A percentile compares a stretch with the other conserved stretches of the same genome.
These are phyloP conservation scores for Trichoderma parareesei DNA, from an alignment of 495 filamentous ascomycete species.

Conservation along the genomic window DNA sequence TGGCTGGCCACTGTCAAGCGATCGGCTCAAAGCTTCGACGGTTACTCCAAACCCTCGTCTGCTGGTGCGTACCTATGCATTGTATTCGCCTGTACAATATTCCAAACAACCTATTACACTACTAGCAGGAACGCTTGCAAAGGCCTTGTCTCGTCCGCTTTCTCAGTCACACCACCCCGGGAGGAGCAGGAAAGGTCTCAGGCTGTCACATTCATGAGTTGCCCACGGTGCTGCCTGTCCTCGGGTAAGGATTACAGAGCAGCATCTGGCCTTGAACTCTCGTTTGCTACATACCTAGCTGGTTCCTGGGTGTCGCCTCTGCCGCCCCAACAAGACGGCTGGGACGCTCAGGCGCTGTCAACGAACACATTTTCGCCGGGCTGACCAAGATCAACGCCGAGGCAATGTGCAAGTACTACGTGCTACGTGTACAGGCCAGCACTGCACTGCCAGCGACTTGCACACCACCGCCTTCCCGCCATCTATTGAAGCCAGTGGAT, in stretches of 20 bases:
- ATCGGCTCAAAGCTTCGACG: not conserved
- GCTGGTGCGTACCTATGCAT: no score
- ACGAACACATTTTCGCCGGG: not conserved
- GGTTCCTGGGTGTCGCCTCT: no score
- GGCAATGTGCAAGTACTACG: not conserved
- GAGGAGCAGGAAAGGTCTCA: not conserved
- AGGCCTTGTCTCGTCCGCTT: not conserved
- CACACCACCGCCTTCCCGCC: not conserved
- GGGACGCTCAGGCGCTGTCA: not conserved
- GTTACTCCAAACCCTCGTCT: not conserved
- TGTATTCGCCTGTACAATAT: no score
- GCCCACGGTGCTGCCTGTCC: not conserved
- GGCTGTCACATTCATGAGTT: not conserved
- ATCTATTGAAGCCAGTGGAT: not conserved
- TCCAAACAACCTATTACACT: not conserved
- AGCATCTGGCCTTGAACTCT: not conserved
- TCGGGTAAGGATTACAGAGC: not conserved
- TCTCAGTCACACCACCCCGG: not conserved
- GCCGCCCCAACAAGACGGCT: no score
- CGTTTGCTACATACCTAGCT: not conserved
- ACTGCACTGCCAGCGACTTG: no score
- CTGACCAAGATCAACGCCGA: not conserved
- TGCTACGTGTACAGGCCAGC: no score
- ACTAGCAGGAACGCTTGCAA: not conserved
- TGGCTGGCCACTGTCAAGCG: slow-evolving; percentile 4